These are phyloP conservation scores for Stygiomarasmius scandens DNA, from an alignment of 1,284 basidiomycete species.

Conservation along the genomic window DNA sequence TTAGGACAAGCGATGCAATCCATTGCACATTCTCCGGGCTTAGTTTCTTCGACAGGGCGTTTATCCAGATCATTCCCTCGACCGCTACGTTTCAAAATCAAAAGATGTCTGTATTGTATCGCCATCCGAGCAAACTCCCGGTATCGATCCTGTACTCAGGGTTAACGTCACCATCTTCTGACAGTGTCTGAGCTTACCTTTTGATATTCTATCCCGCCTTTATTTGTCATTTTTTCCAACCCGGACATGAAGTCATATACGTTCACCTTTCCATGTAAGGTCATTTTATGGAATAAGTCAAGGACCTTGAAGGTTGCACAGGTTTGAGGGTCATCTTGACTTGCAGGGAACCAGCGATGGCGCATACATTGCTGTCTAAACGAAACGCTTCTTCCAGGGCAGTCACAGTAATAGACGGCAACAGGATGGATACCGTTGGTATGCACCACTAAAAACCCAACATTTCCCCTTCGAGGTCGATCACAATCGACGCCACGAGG, in stretches of 20 bases:
- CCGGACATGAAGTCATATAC: slow-evolving; percentile 22
- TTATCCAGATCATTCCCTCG: slow-evolving; percentile 6
- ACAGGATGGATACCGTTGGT: slow-evolving; percentile 7
- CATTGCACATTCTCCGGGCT: slow-evolving; percentile 6
- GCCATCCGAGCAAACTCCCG: slow-evolving; percentile 2
- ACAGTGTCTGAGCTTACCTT: neutral
- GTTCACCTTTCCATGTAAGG: slow-evolving; percentile 21
- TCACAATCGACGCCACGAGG: neutral
- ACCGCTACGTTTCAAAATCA: slow-evolving; percentile 10
- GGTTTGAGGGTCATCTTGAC: slow-evolving; percentile 17
- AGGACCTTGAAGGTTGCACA: slow-evolving; percentile 22
- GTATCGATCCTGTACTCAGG: neutral
- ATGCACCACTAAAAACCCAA: slow-evolving; percentile 12
- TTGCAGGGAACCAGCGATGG: slow-evolving; percentile 21
- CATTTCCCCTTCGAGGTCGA: neutral
- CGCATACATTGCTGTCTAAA: slow-evolving; percentile 16
- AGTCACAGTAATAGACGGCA: neutral
- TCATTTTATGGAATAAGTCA: slow-evolving; percentile 20
- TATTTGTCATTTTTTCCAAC: slow-evolving; percentile 21
- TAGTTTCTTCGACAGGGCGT: neutral
- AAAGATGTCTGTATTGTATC: slow-evolving; percentile 9
- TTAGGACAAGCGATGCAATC: slow-evolving; percentile 13
- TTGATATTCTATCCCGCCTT: slow-evolving; percentile 7
- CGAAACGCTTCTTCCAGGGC: neutral
- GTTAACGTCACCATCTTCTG: neutral